A percentile compares a stretch with the other conserved stretches of the same genome.
phyloP scores from a whole-genome alignment of 352 stramenopile species.

The Blastocystis sp. region DNA sequence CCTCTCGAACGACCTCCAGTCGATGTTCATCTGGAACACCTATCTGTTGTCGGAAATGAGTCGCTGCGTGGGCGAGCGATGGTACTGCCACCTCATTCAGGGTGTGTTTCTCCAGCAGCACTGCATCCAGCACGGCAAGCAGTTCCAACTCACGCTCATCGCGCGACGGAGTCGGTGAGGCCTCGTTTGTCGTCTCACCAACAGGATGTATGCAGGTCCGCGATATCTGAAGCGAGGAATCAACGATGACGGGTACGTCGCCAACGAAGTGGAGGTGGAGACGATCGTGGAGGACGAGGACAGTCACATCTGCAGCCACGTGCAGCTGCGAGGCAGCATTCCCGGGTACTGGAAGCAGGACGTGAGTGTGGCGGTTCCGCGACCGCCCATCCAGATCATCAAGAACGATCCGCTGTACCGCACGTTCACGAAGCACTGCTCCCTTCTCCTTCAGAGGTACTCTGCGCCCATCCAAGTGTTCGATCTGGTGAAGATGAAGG shows the following conservation, averaged over 20 bases:
- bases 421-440: constrained; percentile 76
- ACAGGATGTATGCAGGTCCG: constrained; percentile 92
- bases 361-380: constrained; percentile 87
- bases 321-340: constrained; percentile 95
- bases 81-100: constrained; percentile 80
- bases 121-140: constrained; percentile 82
- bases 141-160: constrained; percentile 86
- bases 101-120: constrained; percentile 90
- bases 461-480: constrained; percentile 86
- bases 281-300: constrained; percentile 78
- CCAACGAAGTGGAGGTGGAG: constrained; percentile 98
- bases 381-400: constrained; percentile 90
- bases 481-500: constrained; percentile 91
- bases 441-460: constrained; percentile 86
- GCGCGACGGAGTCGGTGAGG: constrained; percentile 69
- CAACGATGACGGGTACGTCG: constrained; percentile 90
- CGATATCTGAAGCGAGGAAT: constrained; percentile 92
- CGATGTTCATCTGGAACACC: constrained; percentile 92
- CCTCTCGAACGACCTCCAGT: constrained; percentile 67
- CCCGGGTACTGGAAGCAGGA: constrained; percentile 99
- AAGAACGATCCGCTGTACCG: constrained; percentile 87
- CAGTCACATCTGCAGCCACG: constrained; percentile 82
- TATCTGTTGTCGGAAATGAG: constrained; percentile 84
- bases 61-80: constrained; percentile 72
- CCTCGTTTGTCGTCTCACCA: constrained; percentile 59